Conservation (phyloP, 768 basidiomycete species). For the Rhizopogon sp. region DNA sequence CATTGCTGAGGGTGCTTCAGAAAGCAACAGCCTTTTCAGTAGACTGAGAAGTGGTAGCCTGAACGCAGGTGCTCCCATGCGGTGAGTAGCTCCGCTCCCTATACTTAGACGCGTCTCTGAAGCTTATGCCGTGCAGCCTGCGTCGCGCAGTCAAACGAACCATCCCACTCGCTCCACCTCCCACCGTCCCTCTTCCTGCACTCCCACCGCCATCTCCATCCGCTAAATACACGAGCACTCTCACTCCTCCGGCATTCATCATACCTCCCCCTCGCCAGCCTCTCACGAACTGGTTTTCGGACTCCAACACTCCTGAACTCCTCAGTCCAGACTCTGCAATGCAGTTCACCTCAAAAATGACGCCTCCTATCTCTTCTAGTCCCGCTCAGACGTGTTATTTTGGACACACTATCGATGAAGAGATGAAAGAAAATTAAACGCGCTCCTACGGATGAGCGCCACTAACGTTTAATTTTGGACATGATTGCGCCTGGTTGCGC, state of each 20-base stretch:
- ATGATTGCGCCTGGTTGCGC: background rate
- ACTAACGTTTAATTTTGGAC: background rate
- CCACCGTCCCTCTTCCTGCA: conserved; percentile 24
- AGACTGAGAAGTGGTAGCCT: conserved; percentile 53
- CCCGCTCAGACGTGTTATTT: conserved; percentile 5
- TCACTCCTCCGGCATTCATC: conserved; percentile 16
- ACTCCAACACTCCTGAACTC: conserved; percentile 6
- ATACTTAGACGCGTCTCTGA: conserved; percentile 1
- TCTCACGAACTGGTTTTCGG: conserved; percentile 4
- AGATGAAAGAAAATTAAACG: conserved; percentile 16
- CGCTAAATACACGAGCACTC: conserved; percentile 6
- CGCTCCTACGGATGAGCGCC: background rate
- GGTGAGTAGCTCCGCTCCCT: conserved; percentile 21
- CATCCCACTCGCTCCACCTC: conserved; percentile 21
- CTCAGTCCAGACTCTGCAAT: conserved; percentile 7
- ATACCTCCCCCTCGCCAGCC: conserved; percentile 14
- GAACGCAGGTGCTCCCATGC: conserved; percentile 27
- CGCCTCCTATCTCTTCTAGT: conserved; percentile 7
- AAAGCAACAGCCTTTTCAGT: conserved; percentile 41
- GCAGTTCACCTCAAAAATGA: conserved; percentile 8
- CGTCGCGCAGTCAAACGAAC: conserved; percentile 33
- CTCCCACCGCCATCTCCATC: conserved; percentile 20
- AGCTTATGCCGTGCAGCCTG: conserved; percentile 23
- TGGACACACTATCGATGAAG: conserved; percentile 11
- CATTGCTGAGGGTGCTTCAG: conserved; percentile 28